A percentile compares a stretch with the other conserved stretches of the same genome.
These are phyloP conservation scores for Periconia macrospinosa DNA, from an alignment of 2,329 filamentous ascomycete genomes.

Conservation along the genomic window DNA sequence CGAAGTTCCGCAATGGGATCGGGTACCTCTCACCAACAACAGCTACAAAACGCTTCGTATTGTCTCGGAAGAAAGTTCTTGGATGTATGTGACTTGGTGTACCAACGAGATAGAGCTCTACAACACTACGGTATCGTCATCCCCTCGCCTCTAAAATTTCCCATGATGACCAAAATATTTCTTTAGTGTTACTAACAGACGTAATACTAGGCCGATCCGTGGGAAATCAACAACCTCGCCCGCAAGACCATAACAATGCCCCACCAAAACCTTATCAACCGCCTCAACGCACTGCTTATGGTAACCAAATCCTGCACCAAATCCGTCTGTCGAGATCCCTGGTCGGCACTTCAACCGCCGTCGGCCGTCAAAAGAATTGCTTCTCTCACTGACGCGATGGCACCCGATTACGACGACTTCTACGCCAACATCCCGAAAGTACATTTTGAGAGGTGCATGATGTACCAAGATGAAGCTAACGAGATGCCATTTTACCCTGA, in stretches of 20 bases:
- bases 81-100: too few relatives aligned
- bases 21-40: too few relatives aligned
- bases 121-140: too few relatives aligned
- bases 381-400: conserved; percentile 55
- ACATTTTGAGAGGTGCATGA: conserved; percentile 52
- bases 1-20: not conserved
- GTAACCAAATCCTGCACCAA: conserved; percentile 64
- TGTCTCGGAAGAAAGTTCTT: too few relatives aligned
- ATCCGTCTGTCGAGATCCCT: conserved; percentile 56
- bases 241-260: not conserved
- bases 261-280: not conserved
- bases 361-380: conserved; percentile 48
- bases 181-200: too few relatives aligned
- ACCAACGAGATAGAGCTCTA: too few relatives aligned
- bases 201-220: too few relatives aligned
- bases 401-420: conserved; percentile 53
- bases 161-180: too few relatives aligned
- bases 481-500: not conserved
- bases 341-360: conserved; percentile 58
- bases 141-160: too few relatives aligned
- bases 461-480: not conserved
- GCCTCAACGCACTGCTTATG: conserved; percentile 59
- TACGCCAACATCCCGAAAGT: conserved; percentile 56
- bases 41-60: too few relatives aligned
- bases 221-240: too few relatives aligned